These are phyloP conservation scores for Yarrowia alimentaria DNA, from an alignment of 805 yeast genomes.

Conservation along the genomic window DNA sequence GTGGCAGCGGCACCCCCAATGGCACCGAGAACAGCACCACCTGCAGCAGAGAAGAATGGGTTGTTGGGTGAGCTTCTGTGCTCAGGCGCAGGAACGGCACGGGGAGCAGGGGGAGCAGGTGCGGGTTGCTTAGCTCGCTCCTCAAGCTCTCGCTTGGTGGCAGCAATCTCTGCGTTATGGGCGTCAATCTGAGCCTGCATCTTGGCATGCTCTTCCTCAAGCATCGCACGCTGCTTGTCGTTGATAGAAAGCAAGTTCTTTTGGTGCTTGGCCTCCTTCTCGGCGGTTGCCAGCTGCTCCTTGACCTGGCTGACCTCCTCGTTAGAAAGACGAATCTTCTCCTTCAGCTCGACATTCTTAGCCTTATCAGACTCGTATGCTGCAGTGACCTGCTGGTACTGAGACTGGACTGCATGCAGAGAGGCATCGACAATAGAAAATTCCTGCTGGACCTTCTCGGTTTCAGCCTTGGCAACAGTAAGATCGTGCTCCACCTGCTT, in stretches of 20 bases:
- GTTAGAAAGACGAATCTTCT: slow-evolving; percentile 62
- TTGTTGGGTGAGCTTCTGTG: slow-evolving; percentile 18
- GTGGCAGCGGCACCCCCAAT: slow-evolving; percentile 30
- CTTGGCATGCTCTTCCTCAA: slow-evolving; percentile 50
- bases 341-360: slow-evolving; percentile 63
- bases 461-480: slow-evolving; percentile 59
- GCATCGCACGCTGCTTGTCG: slow-evolving; percentile 65
- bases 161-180: slow-evolving; percentile 37
- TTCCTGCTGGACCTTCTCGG: slow-evolving; percentile 67
- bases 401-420: slow-evolving; percentile 64
- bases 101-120: slow-evolving; percentile 32
- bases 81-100: slow-evolving; percentile 32
- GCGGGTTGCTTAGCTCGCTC: slow-evolving; percentile 41
- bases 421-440: slow-evolving; percentile 76
- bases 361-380: slow-evolving; percentile 67
- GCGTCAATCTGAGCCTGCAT: slow-evolving; percentile 45
- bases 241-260: slow-evolving; percentile 62
- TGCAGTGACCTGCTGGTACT: slow-evolving; percentile 58
- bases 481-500: slow-evolving; percentile 66
- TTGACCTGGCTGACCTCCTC: slow-evolving; percentile 63
- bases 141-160: slow-evolving; percentile 45
- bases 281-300: slow-evolving; percentile 52
- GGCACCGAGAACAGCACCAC: slow-evolving; percentile 31
- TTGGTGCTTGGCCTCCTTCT: slow-evolving; percentile 59
- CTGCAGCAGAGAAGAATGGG: slow-evolving; percentile 23